Conservation (phyloP, 177 flowering plant species). For the Vitis hybrid region DNA sequence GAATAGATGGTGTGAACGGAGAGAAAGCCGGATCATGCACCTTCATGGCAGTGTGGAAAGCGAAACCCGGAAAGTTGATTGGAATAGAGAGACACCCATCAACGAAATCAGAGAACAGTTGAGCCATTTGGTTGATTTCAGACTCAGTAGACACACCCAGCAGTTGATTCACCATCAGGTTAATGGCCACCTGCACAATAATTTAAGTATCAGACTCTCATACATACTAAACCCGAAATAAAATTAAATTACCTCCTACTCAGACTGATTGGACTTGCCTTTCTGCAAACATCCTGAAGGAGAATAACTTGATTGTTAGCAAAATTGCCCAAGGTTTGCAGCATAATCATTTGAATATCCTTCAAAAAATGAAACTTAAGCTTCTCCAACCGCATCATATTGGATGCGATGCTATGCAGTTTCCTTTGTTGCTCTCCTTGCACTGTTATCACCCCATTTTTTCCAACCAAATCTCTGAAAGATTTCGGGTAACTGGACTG, state of each 20-base stretch:
- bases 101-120: constrained; percentile 72
- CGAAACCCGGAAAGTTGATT: constrained; percentile 65
- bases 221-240: too few relatives aligned
- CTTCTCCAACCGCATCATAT: constrained; percentile 75
- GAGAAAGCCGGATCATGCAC: constrained; percentile 20
- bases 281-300: constrained; percentile 81
- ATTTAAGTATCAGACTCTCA: background rate
- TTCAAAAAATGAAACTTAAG: constrained; percentile 63
- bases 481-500: constrained; percentile 87
- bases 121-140: constrained; percentile 68
- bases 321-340: constrained; percentile 41
- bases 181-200: constrained; percentile 58
- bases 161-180: constrained; percentile 83
- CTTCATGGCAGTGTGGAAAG: constrained; percentile 87
- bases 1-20: too few relatives aligned
- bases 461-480: constrained; percentile 82
- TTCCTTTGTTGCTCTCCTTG: constrained; percentile 84
- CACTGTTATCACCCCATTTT: constrained; percentile 75
- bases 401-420: constrained; percentile 74
- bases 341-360: constrained; percentile 64
- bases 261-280: constrained; percentile 36
- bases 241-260: background rate
- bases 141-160: constrained; percentile 66
- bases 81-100: constrained; percentile 90
- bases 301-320: constrained; percentile 40